Base-by-base conservation (phyloP, 345 rosid species). In the Linum trigynum region DNA sequence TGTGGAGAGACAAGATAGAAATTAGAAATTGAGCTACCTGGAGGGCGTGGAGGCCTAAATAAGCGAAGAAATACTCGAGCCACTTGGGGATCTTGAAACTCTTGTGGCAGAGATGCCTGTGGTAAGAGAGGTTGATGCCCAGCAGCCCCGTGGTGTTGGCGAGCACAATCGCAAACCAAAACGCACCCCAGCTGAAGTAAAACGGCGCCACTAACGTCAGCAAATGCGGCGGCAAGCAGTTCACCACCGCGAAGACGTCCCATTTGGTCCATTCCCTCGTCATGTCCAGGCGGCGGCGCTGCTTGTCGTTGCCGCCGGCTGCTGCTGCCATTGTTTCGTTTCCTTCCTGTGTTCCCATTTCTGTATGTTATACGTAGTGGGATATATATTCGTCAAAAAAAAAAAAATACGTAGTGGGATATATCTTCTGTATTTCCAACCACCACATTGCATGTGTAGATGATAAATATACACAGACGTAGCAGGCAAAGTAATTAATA, bases 1-100 rank as follows among this genome's bases (percentile, higher is more conserved):
- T 23, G 32, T 23, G 32, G 32, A 1, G 32, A 23, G 32, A 23
- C 32, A 23, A 23, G 32, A 23, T 1, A n/a, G 32, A 23, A 23
- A 23, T 0, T 23, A 23, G 32, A 23, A 1, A 23, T 23, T 23
- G 32, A 72, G 45, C 39, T 51, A 91, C 95, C 92, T 91, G 96
- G 67, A 89, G 82, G 42, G 98, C 95, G 23, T 76, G 84, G 68
- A 77, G 83, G 48, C 91, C 96, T 59, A 90, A 89, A 68, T 85
- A 87, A 39, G 98, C 96, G 63, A 87, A 92, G 14, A 75, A 8
- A 69, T 92, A 92, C 76, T 89, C 97, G 36, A 92, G 95, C 92
- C 85, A 85, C 68, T 84, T 89, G 10, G 95, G 89, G 23, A 88
- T 77, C 78, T 85, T 82, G 75, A 91, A 91, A 71, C 88, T 85